phyloP scores from a whole-genome alignment of 331 rosid species.

The Arachis monticola region DNA sequence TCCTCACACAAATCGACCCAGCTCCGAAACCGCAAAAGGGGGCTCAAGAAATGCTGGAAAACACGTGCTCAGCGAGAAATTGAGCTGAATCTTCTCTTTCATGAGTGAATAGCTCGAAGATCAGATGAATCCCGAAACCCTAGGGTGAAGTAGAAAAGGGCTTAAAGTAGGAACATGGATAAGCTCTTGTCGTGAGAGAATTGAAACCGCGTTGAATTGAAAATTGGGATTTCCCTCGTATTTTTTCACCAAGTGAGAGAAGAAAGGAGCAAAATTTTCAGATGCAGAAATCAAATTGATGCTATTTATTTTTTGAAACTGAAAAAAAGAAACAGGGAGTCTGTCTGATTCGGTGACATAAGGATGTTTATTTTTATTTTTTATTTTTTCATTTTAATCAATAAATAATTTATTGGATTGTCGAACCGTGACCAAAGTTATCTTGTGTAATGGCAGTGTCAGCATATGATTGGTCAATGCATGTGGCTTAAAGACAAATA shows the following conservation, averaged over 20 bases:
- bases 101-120: neutral
- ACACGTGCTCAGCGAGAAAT: slow-evolving; percentile 12
- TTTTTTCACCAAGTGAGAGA: neutral
- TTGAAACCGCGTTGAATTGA: neutral
- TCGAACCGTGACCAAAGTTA: neutral
- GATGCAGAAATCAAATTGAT: neutral
- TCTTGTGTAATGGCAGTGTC: slow-evolving; percentile 1
- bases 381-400: neutral
- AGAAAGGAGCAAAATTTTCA: neutral
- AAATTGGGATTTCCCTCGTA: neutral
- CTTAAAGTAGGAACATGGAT: neutral
- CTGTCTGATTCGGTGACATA: neutral
- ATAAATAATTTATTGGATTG: neutral
- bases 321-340: neutral
- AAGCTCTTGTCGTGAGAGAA: neutral
- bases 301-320: neutral
- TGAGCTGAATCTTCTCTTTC: neutral
- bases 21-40: slow-evolving; percentile 19
- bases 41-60: slow-evolving; percentile 6
- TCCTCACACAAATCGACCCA: neutral
- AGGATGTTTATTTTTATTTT: neutral
- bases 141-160: slow-evolving; percentile 8
- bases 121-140: slow-evolving; percentile 36
- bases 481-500: neutral
- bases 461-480: slow-evolving; percentile 29